phyloP scores from a whole-genome alignment of 768 basidiomycete species.

The Antrodiella citrinella region DNA sequence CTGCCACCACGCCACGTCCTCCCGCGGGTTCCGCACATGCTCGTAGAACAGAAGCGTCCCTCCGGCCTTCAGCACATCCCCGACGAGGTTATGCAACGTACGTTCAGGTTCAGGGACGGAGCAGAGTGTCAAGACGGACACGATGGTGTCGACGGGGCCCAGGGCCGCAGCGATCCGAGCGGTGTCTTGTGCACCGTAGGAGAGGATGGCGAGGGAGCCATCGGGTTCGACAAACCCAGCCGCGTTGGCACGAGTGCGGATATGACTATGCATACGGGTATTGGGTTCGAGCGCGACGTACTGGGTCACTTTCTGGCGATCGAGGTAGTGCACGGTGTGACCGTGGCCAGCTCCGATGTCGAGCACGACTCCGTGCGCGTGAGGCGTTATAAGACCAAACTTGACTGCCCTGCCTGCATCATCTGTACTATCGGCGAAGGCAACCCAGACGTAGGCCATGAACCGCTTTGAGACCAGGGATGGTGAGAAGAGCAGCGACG shows the following conservation, averaged over 20 bases:
- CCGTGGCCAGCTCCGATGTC: conserved; percentile 68
- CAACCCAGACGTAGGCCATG: conserved; percentile 50
- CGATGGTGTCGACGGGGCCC: conserved; percentile 47
- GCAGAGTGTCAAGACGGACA: conserved; percentile 61
- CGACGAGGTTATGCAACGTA: conserved; percentile 39
- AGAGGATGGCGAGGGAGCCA: conserved; percentile 47
- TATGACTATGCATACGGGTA: conserved; percentile 46
- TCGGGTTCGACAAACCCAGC: conserved; percentile 47
- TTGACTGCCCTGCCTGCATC: conserved; percentile 33
- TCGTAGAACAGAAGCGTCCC: conserved; percentile 66
- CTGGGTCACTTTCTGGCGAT: conserved; percentile 43
- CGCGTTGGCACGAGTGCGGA: conserved; percentile 38
- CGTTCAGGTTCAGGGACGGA: conserved; percentile 48
- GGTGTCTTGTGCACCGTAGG: conserved; percentile 57
- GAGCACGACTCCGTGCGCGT: conserved; percentile 54
- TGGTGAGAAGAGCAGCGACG: conserved; percentile 39
- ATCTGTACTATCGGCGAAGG: conserved; percentile 42
- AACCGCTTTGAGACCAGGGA: conserved; percentile 41
- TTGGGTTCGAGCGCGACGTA: conserved; percentile 77
- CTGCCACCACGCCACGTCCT: conserved; percentile 65
- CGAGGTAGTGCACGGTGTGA: conserved; percentile 54
- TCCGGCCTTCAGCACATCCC: conserved; percentile 50
- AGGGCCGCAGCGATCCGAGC: conserved; percentile 36
- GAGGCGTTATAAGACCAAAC: conserved; percentile 37
- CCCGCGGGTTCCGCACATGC: conserved; percentile 49